Conservation (phyloP, 2,329 filamentous ascomycete species). For the Xylariaceae sp. region DNA sequence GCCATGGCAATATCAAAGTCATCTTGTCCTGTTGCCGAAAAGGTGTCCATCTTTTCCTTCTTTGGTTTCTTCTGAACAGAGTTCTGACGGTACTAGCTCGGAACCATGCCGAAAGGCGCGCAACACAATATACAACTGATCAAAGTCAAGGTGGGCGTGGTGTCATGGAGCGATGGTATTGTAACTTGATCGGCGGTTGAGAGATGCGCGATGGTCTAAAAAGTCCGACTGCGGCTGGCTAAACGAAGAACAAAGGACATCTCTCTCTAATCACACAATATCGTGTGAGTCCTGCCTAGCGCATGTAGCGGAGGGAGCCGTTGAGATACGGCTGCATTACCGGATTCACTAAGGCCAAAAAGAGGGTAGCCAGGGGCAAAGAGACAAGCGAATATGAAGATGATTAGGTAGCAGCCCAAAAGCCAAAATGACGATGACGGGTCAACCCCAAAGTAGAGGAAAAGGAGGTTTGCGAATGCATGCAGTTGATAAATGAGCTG, state of each 20-base stretch:
- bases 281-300: constrained; percentile 3
- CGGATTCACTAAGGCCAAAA: constrained; percentile 1
- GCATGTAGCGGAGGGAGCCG: too few species aligned
- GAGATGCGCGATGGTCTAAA: not conserved
- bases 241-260: constrained; percentile 9
- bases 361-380: not conserved
- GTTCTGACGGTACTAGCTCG: constrained; percentile 19
- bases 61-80: constrained; percentile 22
- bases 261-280: not conserved
- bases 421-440: constrained; percentile 11
- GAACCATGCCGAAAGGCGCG: constrained; percentile 27
- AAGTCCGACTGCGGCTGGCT: not conserved
- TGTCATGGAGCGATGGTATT: not conserved
- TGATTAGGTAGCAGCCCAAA: not conserved
- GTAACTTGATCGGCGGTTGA: not conserved
- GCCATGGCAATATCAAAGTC: constrained; percentile 24
- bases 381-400: not conserved
- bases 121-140: constrained; percentile 1
- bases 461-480: constrained; percentile 22
- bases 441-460: constrained; percentile 14
- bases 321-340: constrained; percentile 1
- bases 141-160: not conserved
- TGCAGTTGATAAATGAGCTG: constrained; percentile 4
- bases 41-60: constrained; percentile 28
- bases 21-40: constrained; percentile 23